A percentile compares a stretch with the other conserved stretches of the same genome.
These are phyloP conservation scores for Setomelanomma holmii DNA, from an alignment of 2,329 filamentous ascomycete genomes.

Conservation along the genomic window DNA sequence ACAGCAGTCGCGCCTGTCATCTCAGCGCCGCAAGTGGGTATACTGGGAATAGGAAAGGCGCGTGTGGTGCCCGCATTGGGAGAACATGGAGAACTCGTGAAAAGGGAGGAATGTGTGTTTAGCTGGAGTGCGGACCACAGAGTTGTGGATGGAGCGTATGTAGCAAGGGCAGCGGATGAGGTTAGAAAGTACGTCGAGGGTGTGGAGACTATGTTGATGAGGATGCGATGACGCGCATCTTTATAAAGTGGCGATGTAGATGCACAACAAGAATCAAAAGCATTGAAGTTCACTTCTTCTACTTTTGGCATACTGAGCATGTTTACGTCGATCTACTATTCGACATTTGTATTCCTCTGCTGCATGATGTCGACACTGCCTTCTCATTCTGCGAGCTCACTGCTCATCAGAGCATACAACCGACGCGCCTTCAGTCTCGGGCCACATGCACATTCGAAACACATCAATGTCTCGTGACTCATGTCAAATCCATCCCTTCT, in stretches of 20 bases:
- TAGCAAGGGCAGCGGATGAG: constrained; percentile 86
- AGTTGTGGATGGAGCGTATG: constrained; percentile 91
- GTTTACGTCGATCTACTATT: too few relatives aligned
- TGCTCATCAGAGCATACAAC: too few relatives aligned
- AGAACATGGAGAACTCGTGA: constrained; percentile 64
- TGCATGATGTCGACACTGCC: too few relatives aligned
- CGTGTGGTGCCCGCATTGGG: constrained; percentile 81
- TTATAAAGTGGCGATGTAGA: too few relatives aligned
- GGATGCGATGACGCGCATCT: constrained; percentile 50
- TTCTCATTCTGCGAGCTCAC: too few relatives aligned
- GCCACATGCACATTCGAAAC: too few relatives aligned
- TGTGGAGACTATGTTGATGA: constrained; percentile 85
- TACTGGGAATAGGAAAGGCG: constrained; percentile 85
- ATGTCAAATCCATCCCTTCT: too few relatives aligned
- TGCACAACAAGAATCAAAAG: too few relatives aligned
- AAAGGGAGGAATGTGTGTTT: constrained; percentile 83
- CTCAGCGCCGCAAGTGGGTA: constrained; percentile 88
- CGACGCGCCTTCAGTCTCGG: too few relatives aligned
- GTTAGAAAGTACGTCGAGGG: constrained; percentile 81
- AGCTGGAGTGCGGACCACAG: constrained; percentile 97
- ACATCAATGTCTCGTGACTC: too few relatives aligned
- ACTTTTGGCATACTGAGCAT: too few relatives aligned
- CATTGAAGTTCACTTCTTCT: neutral
- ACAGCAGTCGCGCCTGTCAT: constrained; percentile 92
- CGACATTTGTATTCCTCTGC: too few relatives aligned